phyloP scores from a whole-genome alignment of 2,329 filamentous ascomycete species.

The Fusarium torulosum region DNA sequence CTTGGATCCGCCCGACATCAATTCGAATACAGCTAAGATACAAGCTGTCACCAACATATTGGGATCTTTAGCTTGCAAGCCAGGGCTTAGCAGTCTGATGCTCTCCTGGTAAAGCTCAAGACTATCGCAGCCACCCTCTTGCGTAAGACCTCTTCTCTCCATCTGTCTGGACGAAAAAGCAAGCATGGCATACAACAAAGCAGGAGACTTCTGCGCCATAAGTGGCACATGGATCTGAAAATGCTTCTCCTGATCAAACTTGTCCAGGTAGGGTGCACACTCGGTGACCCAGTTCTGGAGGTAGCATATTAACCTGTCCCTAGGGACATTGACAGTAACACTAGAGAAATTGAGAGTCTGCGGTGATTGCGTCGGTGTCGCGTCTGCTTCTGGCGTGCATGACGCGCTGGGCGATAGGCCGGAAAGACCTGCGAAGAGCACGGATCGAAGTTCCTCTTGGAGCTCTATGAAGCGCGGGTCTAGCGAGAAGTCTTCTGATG shows the following conservation, averaged over 20 bases:
- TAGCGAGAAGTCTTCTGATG: slow-evolving; percentile 50
- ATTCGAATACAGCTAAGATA: slow-evolving; percentile 61
- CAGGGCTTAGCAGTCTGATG: slow-evolving; percentile 59
- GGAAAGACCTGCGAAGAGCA: slow-evolving; percentile 55
- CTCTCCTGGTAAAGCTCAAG: slow-evolving; percentile 66
- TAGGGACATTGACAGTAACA: slow-evolving; percentile 48
- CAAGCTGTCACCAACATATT: slow-evolving; percentile 61
- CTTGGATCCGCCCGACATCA: slow-evolving; percentile 61
- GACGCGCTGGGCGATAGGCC: slow-evolving; percentile 47
- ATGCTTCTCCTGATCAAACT: slow-evolving; percentile 65
- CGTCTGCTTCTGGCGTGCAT: slow-evolving; percentile 44
- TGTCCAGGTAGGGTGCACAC: slow-evolving; percentile 64
- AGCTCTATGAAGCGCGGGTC: slow-evolving; percentile 60
- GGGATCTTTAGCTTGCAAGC: slow-evolving; percentile 58
- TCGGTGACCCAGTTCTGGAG: slow-evolving; percentile 65
- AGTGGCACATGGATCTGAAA: slow-evolving; percentile 65
- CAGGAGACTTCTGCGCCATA: slow-evolving; percentile 59
- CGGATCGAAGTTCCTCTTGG: slow-evolving; percentile 58
- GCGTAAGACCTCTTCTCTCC: slow-evolving; percentile 62
- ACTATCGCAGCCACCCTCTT: slow-evolving; percentile 61
- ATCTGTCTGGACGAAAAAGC: slow-evolving; percentile 66
- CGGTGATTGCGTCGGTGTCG: slow-evolving; percentile 23
- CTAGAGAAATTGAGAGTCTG: slow-evolving; percentile 47
- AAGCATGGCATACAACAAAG: slow-evolving; percentile 63
- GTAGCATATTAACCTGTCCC: slow-evolving; percentile 49